These are phyloP conservation scores for Chamaecyparis obtusa DNA, from an alignment of 75 land plant genomes.

Conservation along the genomic window DNA sequence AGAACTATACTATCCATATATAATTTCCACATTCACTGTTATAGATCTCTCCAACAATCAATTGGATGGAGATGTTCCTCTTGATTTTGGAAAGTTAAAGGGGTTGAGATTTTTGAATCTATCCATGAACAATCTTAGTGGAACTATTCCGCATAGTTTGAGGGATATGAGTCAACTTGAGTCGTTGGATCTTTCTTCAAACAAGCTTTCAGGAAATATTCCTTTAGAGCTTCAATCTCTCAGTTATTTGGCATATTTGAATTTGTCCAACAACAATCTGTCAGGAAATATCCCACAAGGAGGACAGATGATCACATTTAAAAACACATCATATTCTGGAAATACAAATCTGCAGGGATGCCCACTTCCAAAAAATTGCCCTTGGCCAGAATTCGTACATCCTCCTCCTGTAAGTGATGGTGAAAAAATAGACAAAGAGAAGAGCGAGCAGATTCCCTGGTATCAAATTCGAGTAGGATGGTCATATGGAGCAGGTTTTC, in stretches of 20 bases:
- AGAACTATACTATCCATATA: neutral
- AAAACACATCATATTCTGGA: too few relatives aligned
- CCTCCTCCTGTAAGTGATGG: too few relatives aligned
- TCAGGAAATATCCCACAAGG: slow-evolving; percentile 26
- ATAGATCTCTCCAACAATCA: slow-evolving; percentile 59
- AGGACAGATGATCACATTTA: too few relatives aligned
- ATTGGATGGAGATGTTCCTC: slow-evolving; percentile 52
- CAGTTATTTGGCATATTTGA: slow-evolving; percentile 29
- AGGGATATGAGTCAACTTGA: slow-evolving; percentile 35
- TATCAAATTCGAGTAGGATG: too few relatives aligned
- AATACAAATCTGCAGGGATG: too few relatives aligned
- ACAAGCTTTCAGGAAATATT: slow-evolving; percentile 45
- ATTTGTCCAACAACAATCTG: slow-evolving; percentile 58
- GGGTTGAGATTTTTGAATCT: slow-evolving; percentile 50
- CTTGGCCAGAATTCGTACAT: too few relatives aligned
- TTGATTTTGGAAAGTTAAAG: slow-evolving; percentile 28
- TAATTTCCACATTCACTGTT: slow-evolving; percentile 23
- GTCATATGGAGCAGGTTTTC: too few relatives aligned
- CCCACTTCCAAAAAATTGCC: too few relatives aligned
- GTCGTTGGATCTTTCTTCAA: slow-evolving; percentile 51
- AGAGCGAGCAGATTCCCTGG: too few relatives aligned
- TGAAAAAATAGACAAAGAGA: too few relatives aligned
- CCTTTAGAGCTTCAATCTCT: slow-evolving; percentile 45
- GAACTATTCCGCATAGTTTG: slow-evolving; percentile 41
- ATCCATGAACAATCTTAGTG: slow-evolving; percentile 55